Base-by-base conservation (phyloP, 257 asterid genomes). In the Petrea volubilis region DNA sequence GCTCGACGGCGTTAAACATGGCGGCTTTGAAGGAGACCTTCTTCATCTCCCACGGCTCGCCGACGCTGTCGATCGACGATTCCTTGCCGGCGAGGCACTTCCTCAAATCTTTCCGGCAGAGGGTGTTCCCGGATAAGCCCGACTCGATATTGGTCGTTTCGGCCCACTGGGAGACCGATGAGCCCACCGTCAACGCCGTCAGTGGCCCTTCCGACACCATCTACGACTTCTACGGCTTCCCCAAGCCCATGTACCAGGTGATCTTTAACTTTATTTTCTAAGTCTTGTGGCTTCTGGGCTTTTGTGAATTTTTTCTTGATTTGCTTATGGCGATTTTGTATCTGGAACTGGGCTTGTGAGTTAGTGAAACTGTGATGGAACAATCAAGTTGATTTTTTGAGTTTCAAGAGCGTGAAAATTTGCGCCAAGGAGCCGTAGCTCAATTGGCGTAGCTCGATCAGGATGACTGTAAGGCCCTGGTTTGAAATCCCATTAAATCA, bases 1-100 rank as follows among this genome's bases (percentile, higher is more conserved):
- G 20, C 24, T 55, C 65, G 67, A n/a, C 82, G 74, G 13, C 68
- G 46, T n/a, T 68, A 12, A 56, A 24, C 50, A 72, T 64, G 76
- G 72, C 44, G 50, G 74, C 68, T 21, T 4, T 84, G 38, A 81
- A 80, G 31, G 86, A 85, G 8, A 86, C 92, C 6, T 90, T 82
- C 74, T 90, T 62, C 80, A 86, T 88, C 66, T 90, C 97, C 1
- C 97, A 90, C 62, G 97, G 97, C 4, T 84, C 97, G 3, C 96
- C 97, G 20, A 90, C 76, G 73, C 87, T 90, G 38, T 68, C 85
- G 21, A 76, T 90, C 15, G 96, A 90, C 72, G 96, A 86, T 44
- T 81, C 92, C 0, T 28, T 88, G 66, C 90, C 90, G 29, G 96
- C 96, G 31, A 71, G 90, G 46, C 81, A 24, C 27, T 90, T 90